Conservation (phyloP, 2,329 filamentous ascomycete species). For the Nothopassalora personata region DNA sequence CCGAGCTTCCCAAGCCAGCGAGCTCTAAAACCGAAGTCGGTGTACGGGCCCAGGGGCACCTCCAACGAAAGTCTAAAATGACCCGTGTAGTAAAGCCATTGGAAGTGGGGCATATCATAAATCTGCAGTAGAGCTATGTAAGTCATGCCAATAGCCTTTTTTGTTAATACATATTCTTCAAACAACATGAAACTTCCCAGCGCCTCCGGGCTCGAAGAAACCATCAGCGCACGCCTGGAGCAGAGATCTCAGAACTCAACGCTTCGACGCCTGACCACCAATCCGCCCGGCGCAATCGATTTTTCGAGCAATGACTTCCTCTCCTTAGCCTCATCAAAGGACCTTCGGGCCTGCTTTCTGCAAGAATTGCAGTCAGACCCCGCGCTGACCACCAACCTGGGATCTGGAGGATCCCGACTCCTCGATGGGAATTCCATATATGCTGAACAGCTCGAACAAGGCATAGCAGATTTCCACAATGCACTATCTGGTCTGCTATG, state of each 20-base stretch:
- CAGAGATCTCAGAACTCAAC: conserved; percentile 41
- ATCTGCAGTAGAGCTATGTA: background rate
- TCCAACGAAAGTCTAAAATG: background rate
- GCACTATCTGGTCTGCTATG: conserved; percentile 54
- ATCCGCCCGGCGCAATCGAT: conserved; percentile 42
- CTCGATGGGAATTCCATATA: conserved; percentile 61
- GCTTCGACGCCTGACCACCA: conserved; percentile 45
- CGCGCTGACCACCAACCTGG: conserved; percentile 35
- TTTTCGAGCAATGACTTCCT: conserved; percentile 65
- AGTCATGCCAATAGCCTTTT: no score
- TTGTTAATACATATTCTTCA: background rate
- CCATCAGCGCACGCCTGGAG: conserved; percentile 30
- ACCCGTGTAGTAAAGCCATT: background rate
- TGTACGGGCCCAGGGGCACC: background rate
- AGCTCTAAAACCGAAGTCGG: background rate
- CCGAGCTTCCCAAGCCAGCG: background rate
- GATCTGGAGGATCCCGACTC: conserved; percentile 56
- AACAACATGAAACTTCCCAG: background rate
- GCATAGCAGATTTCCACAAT: conserved; percentile 56
- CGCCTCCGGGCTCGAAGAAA: conserved; percentile 19
- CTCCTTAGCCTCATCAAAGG: conserved; percentile 48
- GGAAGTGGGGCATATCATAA: background rate
- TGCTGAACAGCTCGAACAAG: conserved; percentile 53
- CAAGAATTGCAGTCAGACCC: conserved; percentile 38
- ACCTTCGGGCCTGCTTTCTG: conserved; percentile 47